A percentile compares a stretch with the other conserved stretches of the same genome.
phyloP scores from a whole-genome alignment of 2,329 filamentous ascomycete species.

The Neodidymelliopsis sp. region DNA sequence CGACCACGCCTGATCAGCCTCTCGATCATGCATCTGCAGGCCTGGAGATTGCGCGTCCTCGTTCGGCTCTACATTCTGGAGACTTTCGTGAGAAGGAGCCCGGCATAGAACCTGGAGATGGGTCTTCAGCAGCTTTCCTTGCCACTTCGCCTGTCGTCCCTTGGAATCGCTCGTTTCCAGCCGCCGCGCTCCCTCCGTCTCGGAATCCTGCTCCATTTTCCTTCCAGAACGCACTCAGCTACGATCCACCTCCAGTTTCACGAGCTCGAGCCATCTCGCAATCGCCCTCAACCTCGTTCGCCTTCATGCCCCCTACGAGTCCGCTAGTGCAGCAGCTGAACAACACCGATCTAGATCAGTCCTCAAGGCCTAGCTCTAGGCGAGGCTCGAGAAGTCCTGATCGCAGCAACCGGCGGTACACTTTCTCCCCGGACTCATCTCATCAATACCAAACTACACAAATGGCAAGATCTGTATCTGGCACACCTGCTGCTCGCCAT shows the following conservation, averaged over 20 bases:
- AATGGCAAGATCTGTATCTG: slow-evolving; percentile 39
- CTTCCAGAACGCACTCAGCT: slow-evolving; percentile 22
- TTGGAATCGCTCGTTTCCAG: slow-evolving; percentile 61
- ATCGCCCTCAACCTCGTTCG: slow-evolving; percentile 79
- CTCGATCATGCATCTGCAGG: slow-evolving; percentile 43
- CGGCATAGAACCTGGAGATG: slow-evolving; percentile 23
- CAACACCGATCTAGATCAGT: slow-evolving; percentile 77
- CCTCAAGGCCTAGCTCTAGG: slow-evolving; percentile 52
- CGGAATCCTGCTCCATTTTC: slow-evolving; percentile 25
- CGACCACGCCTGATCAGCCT: slow-evolving; percentile 35
- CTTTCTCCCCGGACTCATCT: slow-evolving; percentile 70
- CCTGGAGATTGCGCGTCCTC: slow-evolving; percentile 76
- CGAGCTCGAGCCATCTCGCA: slow-evolving; percentile 54
- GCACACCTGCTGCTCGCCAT: slow-evolving; percentile 43
- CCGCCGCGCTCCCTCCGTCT: slow-evolving; percentile 39
- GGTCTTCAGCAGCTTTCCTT: slow-evolving; percentile 27
- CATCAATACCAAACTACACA: slow-evolving; percentile 57
- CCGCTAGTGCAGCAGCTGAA: slow-evolving; percentile 89
- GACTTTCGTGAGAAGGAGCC: slow-evolving; percentile 64
- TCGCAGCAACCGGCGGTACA: slow-evolving; percentile 70
- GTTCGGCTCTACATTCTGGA: slow-evolving; percentile 73
- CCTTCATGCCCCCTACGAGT: slow-evolving; percentile 88
- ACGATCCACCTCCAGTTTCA: slow-evolving; percentile 44
- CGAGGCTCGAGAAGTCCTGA: slow-evolving; percentile 54
- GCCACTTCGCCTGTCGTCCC: slow-evolving; percentile 64